A percentile compares a stretch with the other conserved stretches of the same genome.
Conservation (phyloP, 2,329 filamentous ascomycete genomes). For the Calonectria pteridis region DNA sequence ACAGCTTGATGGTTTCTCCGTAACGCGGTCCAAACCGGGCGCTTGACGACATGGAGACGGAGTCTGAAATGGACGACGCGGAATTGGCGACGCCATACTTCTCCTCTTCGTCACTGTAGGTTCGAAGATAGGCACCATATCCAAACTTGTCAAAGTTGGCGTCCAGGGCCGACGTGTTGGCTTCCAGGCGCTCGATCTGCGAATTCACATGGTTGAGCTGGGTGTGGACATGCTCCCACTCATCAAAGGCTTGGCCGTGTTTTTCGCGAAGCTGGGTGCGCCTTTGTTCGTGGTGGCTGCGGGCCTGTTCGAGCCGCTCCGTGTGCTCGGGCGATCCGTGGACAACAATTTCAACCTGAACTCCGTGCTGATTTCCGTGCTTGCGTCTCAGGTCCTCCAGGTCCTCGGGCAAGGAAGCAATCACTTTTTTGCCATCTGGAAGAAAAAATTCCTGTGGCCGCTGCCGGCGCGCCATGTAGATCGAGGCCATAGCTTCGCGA, state of each 20-base stretch:
- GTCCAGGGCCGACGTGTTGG: constrained; percentile 67
- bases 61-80: constrained; percentile 38
- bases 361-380: constrained; percentile 49
- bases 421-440: constrained; percentile 67
- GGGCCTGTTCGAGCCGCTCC: constrained; percentile 61
- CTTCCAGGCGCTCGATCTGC: constrained; percentile 67
- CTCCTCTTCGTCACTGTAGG: constrained; percentile 51
- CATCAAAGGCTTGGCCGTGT: constrained; percentile 64
- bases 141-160: constrained; percentile 75
- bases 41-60: constrained; percentile 41
- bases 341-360: constrained; percentile 68
- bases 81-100: constrained; percentile 28
- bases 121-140: constrained; percentile 69
- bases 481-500: constrained; percentile 38
- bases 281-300: constrained; percentile 64
- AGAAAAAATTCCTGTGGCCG: constrained; percentile 65
- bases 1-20: constrained; percentile 65
- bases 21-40: constrained; percentile 41
- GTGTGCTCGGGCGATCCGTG: constrained; percentile 65
- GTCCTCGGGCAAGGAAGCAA: constrained; percentile 70
- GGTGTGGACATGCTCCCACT: constrained; percentile 67
- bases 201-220: constrained; percentile 65
- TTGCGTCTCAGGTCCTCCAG: constrained; percentile 59
- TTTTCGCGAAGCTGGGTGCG: constrained; percentile 60
- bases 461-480: constrained; percentile 43